Conservation (phyloP, 306 rosid species). For the Fagus crenata region DNA sequence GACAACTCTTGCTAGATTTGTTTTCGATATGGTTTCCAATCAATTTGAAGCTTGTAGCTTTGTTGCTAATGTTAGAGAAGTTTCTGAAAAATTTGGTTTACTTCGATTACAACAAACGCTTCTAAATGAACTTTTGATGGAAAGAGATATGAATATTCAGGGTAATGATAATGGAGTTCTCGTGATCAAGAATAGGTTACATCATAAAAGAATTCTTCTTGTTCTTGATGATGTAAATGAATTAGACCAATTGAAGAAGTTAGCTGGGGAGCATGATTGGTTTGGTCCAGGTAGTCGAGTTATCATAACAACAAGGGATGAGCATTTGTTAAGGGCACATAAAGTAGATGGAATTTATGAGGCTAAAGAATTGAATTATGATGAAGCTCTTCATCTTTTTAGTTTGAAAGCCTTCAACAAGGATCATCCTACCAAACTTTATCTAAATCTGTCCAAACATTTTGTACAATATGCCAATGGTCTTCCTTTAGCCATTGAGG, state of each 20-base stretch:
- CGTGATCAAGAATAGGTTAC: not conserved
- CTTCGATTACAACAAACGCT: conserved; percentile 29
- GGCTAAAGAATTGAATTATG: not conserved
- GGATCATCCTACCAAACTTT: conserved; percentile 26
- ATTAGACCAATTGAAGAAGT: no score
- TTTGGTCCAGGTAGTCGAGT: no score
- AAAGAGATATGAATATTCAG: conserved; percentile 24
- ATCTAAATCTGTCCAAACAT: conserved; percentile 29
- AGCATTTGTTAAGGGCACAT: conserved; percentile 29
- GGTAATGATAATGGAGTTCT: conserved; percentile 21
- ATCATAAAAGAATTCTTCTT: no score
- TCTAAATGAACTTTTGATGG: conserved; percentile 17
- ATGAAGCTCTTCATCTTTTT: conserved; percentile 36
- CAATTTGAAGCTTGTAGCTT: conserved; percentile 23
- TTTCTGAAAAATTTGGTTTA: conserved; percentile 20
- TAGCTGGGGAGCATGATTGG: no score
- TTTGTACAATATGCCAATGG: conserved; percentile 31
- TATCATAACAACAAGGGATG: conserved; percentile 14
- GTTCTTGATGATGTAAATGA: no score
- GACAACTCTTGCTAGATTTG: conserved; percentile 21
- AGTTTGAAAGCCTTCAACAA: conserved; percentile 36
- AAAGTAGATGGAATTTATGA: conserved; percentile 17
- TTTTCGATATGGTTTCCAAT: conserved; percentile 17
- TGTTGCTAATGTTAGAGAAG: conserved; percentile 32
- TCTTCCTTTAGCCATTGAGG: conserved; percentile 44